Evolutionary conservation across 1,284 basidiomycete species (phyloP).

Genomic region (Cerrena zonata): DNA sequence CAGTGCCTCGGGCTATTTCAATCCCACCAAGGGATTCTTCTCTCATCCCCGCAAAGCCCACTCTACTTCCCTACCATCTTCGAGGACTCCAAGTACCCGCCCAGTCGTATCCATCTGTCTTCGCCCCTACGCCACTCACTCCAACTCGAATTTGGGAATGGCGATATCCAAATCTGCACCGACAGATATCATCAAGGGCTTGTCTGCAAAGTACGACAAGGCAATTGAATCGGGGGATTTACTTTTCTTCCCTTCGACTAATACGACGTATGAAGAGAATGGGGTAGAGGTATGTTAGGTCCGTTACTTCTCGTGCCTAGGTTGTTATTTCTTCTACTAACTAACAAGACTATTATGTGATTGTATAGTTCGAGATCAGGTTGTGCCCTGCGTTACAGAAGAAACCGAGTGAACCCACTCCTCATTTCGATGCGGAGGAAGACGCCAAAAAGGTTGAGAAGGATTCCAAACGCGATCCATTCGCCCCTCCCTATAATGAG

Average conservation of each 20-base stretch:
- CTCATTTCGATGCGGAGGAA: slow-evolving; percentile 36
- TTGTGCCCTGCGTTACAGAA: slow-evolving; percentile 76
- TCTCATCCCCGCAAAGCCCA: too few relatives aligned
- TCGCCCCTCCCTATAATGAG: slow-evolving; percentile 73
- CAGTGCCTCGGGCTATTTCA: background rate
- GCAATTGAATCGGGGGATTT: slow-evolving; percentile 67
- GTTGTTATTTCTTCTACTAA: background rate
- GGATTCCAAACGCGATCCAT: slow-evolving; percentile 54
- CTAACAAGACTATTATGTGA: background rate
- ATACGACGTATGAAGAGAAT: slow-evolving; percentile 52
- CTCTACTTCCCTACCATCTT: too few relatives aligned
- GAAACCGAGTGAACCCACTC: slow-evolving; percentile 54
- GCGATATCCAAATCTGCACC: slow-evolving; percentile 18
- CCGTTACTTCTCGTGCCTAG: background rate
- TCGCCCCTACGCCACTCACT: background rate
- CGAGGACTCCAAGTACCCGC: too few relatives aligned
- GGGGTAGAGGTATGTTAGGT: slow-evolving; percentile 52
- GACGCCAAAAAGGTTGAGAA: slow-evolving; percentile 23
- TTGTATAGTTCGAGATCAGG: slow-evolving; percentile 71
- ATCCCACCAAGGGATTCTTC: background rate
- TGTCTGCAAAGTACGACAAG: slow-evolving; percentile 55
- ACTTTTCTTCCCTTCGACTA: slow-evolving; percentile 70
- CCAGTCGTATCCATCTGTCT: too few relatives aligned
- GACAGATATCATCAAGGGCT: slow-evolving; percentile 51
- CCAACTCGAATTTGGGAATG: background rate